phyloP scores from a whole-genome alignment of 169 alveolate genomes.

The Blepharisma undulans region DNA sequence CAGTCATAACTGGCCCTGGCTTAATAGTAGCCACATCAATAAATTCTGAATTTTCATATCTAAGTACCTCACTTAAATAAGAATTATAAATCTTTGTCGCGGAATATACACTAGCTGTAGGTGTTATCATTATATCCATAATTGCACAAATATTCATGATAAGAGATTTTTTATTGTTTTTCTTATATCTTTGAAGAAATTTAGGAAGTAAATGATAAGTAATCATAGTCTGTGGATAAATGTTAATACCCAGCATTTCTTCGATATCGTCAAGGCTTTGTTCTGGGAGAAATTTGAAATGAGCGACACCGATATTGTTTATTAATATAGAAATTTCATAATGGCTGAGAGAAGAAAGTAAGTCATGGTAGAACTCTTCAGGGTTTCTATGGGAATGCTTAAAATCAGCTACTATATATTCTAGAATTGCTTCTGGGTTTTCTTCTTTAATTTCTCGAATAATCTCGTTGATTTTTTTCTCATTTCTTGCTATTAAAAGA shows the following conservation, averaged over 20 bases:
- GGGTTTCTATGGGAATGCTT: conserved; percentile 10
- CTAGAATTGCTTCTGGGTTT: neutral
- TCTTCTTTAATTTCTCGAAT: conserved; percentile 6
- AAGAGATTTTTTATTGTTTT: neutral
- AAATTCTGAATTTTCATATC: neutral
- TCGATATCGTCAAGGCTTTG: neutral
- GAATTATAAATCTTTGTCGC: conserved; percentile 4
- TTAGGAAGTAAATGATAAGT: neutral
- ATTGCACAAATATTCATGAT: conserved; percentile 9
- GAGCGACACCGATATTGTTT: conserved; percentile 40
- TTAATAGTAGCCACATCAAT: conserved; percentile 3
- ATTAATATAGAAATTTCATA: conserved; percentile 29
- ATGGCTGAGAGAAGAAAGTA: neutral
- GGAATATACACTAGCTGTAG: conserved; percentile 7
- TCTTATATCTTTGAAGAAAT: neutral
- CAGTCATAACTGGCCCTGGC: conserved; percentile 25
- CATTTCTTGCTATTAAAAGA: conserved; percentile 32
- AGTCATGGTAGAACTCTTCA: neutral
- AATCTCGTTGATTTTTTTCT: conserved; percentile 19
- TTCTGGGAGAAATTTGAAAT: neutral
- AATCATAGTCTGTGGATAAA: conserved; percentile 3
- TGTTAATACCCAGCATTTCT: conserved; percentile 22
- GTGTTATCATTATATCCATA: neutral
- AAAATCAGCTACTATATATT: conserved; percentile 33
- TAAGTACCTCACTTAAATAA: neutral